Evolutionary conservation across 306 rosid species (phyloP).

Genomic region (Chamaecrista fasciculata): DNA sequence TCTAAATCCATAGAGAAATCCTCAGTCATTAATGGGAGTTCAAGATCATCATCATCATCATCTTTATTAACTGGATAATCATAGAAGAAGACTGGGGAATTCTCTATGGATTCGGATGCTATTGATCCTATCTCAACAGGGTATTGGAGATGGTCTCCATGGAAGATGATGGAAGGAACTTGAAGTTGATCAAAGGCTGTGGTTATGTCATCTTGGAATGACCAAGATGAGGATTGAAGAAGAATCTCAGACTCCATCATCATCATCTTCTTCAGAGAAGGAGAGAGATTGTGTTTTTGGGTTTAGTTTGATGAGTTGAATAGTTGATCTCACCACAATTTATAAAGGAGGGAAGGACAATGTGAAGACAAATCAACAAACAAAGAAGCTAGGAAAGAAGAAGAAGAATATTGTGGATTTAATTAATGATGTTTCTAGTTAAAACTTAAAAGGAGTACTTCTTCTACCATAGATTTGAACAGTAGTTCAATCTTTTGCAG

Average conservation of each 20-base stretch:
- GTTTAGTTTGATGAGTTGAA: not conserved
- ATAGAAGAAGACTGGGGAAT: not conserved
- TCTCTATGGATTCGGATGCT: conserved; percentile 31
- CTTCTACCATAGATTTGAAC: too few species aligned
- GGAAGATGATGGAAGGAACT: conserved; percentile 7
- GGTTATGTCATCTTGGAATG: conserved; percentile 9
- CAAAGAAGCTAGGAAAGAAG: not conserved
- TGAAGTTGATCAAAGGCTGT: conserved; percentile 30
- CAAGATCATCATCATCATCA: conserved; percentile 14
- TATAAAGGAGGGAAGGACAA: not conserved
- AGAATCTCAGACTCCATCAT: conserved; percentile 37
- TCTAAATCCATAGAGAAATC: conserved; percentile 37
- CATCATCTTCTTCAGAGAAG: not conserved
- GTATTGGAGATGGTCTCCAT: conserved; percentile 11
- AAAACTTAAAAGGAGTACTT: too few species aligned
- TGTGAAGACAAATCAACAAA: not conserved
- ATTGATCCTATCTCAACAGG: conserved; percentile 19
- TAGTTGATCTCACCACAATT: not conserved
- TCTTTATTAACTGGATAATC: conserved; percentile 11
- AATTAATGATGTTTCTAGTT: too few species aligned
- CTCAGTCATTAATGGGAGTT: conserved; percentile 31
- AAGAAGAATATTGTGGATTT: too few species aligned
- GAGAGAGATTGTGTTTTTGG: not conserved
- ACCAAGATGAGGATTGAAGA: conserved; percentile 33
- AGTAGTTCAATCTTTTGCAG: too few species aligned